Percentiles rank a stretch among this genome's conserved stretches.
Conservation (phyloP, 1,284 basidiomycete genomes). For the Rhizoctonia solani region DNA sequence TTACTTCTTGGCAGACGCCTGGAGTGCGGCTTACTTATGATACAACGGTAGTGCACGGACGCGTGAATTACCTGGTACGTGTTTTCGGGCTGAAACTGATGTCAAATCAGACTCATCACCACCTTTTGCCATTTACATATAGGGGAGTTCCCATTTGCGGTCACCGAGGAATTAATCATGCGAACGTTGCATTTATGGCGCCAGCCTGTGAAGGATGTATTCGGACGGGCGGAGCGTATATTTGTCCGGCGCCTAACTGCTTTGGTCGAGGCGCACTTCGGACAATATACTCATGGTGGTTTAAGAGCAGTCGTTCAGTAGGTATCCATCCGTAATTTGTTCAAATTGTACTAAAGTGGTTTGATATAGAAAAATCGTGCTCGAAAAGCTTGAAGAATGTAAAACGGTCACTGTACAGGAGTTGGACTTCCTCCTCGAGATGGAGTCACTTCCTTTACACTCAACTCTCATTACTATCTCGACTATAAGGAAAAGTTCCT, state of each 20-base stretch:
- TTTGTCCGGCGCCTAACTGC: slow-evolving; percentile 28
- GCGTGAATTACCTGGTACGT: slow-evolving; percentile 20
- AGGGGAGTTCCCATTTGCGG: slow-evolving; percentile 35
- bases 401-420: slow-evolving; percentile 8
- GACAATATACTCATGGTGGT: slow-evolving; percentile 27
- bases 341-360: background rate
- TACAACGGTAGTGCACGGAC: slow-evolving; percentile 5
- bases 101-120: background rate
- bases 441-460: slow-evolving; percentile 34
- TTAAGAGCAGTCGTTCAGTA: slow-evolving; percentile 11
- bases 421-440: slow-evolving; percentile 18
- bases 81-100: no score
- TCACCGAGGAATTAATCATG: slow-evolving; percentile 27
- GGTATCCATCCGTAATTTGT: background rate
- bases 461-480: slow-evolving; percentile 35
- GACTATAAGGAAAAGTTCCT: slow-evolving; percentile 33
- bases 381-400: slow-evolving; percentile 9
- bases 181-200: slow-evolving; percentile 23
- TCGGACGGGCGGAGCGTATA: slow-evolving; percentile 16
- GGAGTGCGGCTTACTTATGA: background rate
- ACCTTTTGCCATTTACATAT: background rate
- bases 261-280: slow-evolving; percentile 28
- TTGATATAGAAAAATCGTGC: slow-evolving; percentile 10
- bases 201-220: slow-evolving; percentile 14
- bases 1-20: background rate